Percentiles rank a stretch among this genome's conserved stretches.
These are phyloP conservation scores for Omphalotus olearius DNA, from an alignment of 1,284 basidiomycete genomes.

Conservation along the genomic window DNA sequence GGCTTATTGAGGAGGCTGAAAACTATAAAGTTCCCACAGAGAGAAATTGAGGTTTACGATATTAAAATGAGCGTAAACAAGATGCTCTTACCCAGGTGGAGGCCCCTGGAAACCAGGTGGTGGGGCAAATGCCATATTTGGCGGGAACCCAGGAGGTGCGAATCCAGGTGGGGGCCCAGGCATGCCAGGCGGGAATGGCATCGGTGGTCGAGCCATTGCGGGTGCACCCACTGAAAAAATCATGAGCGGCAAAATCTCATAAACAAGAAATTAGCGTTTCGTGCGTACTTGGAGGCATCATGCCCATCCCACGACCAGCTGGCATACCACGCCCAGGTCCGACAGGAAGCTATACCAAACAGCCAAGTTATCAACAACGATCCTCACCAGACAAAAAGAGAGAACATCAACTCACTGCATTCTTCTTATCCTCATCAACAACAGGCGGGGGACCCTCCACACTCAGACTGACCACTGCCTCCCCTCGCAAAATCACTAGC, in stretches of 20 bases:
- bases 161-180: conserved; percentile 79
- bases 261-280: conserved; percentile 10
- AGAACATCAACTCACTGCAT: conserved; percentile 40
- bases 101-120: conserved; percentile 77
- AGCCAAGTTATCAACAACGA: conserved; percentile 11
- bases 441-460: conserved; percentile 96
- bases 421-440: conserved; percentile 87
- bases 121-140: conserved; percentile 74
- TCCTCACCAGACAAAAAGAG: conserved; percentile 6
- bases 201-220: conserved; percentile 75
- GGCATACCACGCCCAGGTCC: conserved; percentile 95
- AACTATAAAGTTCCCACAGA: too few relatives aligned
- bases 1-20: too few relatives aligned
- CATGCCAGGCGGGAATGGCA: conserved; percentile 88
- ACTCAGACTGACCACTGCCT: conserved; percentile 92
- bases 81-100: conserved; percentile 72
- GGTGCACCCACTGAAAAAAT: conserved; percentile 53
- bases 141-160: conserved; percentile 79
- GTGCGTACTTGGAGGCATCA: conserved; percentile 82
- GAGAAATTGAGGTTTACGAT: too few relatives aligned
- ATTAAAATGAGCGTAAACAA: too few relatives aligned
- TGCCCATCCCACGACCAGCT: conserved; percentile 95
- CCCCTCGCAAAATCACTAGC: conserved; percentile 93
- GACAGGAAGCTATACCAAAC: conserved; percentile 60
- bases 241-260: background rate